phyloP scores from a whole-genome alignment of 2,329 filamentous ascomycete genomes.

The Coniosporium tulheliwenetii region DNA sequence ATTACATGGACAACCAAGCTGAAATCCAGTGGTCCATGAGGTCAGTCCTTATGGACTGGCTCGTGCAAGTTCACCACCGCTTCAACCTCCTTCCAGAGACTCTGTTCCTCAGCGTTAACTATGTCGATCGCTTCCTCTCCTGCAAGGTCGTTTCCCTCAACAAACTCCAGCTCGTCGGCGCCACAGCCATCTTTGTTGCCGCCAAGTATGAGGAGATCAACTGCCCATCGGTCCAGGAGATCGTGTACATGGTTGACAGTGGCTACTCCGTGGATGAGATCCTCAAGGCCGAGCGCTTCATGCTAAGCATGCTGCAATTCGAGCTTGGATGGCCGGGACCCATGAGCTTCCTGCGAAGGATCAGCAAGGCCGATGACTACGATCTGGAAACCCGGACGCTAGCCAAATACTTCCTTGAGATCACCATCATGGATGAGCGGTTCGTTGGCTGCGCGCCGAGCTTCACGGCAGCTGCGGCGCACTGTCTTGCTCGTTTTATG shows the following conservation, averaged over 20 bases:
- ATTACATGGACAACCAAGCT: slow-evolving; percentile 96
- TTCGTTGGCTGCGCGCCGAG: slow-evolving; percentile 86
- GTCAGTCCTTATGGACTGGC: slow-evolving; percentile 92
- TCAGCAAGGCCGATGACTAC: slow-evolving; percentile 98
- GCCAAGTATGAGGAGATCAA: slow-evolving; percentile 99
- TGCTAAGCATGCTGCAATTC: slow-evolving; percentile 92
- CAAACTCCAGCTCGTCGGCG: slow-evolving; percentile 90
- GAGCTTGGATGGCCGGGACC: slow-evolving; percentile 97
- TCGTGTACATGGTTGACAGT: slow-evolving; percentile 95
- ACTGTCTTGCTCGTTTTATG: slow-evolving; percentile 80
- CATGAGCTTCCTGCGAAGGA: slow-evolving; percentile 92
- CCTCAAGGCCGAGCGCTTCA: slow-evolving; percentile 92
- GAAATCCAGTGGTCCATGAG: slow-evolving; percentile 99
- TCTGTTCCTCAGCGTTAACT: slow-evolving; percentile 87
- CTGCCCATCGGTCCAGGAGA: slow-evolving; percentile 85
- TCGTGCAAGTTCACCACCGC: slow-evolving; percentile 86
- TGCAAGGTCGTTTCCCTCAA: slow-evolving; percentile 87
- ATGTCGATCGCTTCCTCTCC: slow-evolving; percentile 91
- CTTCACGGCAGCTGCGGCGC: slow-evolving; percentile 79
- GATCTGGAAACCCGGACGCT: slow-evolving; percentile 88
- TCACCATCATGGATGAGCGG: slow-evolving; percentile 94
- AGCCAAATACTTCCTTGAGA: slow-evolving; percentile 94
- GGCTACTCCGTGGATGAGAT: slow-evolving; percentile 86
- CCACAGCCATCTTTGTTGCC: slow-evolving; percentile 87
- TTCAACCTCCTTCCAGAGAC: slow-evolving; percentile 90